Evolutionary conservation across 2,329 filamentous ascomycete genomes (phyloP).

Genomic region (Diplodia seriata): DNA sequence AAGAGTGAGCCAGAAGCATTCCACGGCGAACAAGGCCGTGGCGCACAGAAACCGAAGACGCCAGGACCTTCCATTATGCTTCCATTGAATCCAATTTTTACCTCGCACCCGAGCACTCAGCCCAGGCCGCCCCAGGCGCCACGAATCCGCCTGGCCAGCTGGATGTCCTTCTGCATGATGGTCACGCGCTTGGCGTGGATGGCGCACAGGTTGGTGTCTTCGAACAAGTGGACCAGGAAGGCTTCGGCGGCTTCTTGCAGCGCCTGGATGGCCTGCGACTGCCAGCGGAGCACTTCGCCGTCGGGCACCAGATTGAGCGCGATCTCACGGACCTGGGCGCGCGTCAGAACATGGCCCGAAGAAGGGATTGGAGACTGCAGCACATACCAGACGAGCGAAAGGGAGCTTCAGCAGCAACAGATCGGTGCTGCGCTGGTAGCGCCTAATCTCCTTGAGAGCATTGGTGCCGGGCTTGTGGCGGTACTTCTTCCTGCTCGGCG

Average conservation of each 20-base stretch:
- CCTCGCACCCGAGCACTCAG: constrained; percentile 10
- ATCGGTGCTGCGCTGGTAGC: constrained; percentile 97
- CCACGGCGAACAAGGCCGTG: background rate
- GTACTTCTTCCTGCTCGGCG: constrained; percentile 43
- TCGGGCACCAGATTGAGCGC: constrained; percentile 91
- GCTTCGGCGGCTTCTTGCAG: constrained; percentile 99
- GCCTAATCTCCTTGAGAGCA: constrained; percentile 97
- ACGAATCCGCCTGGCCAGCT: constrained; percentile 92
- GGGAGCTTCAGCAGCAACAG: constrained; percentile 96
- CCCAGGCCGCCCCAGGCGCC: constrained; percentile 64
- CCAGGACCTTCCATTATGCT: background rate
- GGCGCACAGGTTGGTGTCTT: constrained; percentile 97
- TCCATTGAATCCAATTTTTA: background rate
- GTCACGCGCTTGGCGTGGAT: constrained; percentile 99
- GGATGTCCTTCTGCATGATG: constrained; percentile 97
- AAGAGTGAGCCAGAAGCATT: background rate
- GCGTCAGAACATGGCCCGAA: background rate
- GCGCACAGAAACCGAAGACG: background rate
- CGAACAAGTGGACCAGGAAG: constrained; percentile 96
- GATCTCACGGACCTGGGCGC: constrained; percentile 69
- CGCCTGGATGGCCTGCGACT: constrained; percentile 95
- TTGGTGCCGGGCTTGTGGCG: constrained; percentile 72
- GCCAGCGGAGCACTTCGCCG: constrained; percentile 81
- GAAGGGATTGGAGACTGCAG: background rate
- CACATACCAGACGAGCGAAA: constrained; percentile 84